These are phyloP conservation scores for Russula abietina DNA, from an alignment of 768 basidiomycete genomes.

Conservation along the genomic window DNA sequence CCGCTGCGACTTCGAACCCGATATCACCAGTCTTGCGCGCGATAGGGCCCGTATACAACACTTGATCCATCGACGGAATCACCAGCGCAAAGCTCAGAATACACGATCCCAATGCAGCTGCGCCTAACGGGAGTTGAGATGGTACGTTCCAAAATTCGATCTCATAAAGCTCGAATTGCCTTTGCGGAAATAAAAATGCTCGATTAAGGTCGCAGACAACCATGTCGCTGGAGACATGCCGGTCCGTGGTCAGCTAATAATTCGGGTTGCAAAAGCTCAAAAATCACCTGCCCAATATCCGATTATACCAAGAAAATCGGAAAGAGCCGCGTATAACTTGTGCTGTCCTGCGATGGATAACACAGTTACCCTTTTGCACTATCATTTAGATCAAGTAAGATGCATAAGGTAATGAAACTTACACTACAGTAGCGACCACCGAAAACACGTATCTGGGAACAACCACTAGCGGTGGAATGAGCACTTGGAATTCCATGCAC, in stretches of 20 bases:
- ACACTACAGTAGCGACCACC: constrained; percentile 62
- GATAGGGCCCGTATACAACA: constrained; percentile 66
- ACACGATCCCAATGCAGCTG: constrained; percentile 52
- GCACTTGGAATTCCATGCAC: constrained; percentile 64
- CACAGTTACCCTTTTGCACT: constrained; percentile 47
- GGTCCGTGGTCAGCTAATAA: too few species aligned
- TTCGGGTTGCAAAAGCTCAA: too few species aligned
- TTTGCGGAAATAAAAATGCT: constrained; percentile 61
- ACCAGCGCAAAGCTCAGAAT: constrained; percentile 49
- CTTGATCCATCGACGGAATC: constrained; percentile 64
- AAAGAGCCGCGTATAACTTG: constrained; percentile 57
- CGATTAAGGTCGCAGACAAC: constrained; percentile 50
- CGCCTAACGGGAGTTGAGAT: constrained; percentile 50
- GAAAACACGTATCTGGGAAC: constrained; percentile 70
- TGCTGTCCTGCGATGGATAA: constrained; percentile 61
- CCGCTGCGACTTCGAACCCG: constrained; percentile 58
- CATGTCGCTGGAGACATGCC: constrained; percentile 39
- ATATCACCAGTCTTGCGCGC: constrained; percentile 62
- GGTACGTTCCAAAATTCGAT: constrained; percentile 49
- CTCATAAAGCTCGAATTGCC: constrained; percentile 47
- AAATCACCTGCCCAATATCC: constrained; percentile 36
- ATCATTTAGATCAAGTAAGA: background rate
- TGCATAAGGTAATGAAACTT: constrained; percentile 27
- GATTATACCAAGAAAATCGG: constrained; percentile 62
- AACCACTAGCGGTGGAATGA: constrained; percentile 49